These are phyloP conservation scores for Trichosporon sp. DNA, from an alignment of 1,284 basidiomycete genomes.

Conservation along the genomic window DNA sequence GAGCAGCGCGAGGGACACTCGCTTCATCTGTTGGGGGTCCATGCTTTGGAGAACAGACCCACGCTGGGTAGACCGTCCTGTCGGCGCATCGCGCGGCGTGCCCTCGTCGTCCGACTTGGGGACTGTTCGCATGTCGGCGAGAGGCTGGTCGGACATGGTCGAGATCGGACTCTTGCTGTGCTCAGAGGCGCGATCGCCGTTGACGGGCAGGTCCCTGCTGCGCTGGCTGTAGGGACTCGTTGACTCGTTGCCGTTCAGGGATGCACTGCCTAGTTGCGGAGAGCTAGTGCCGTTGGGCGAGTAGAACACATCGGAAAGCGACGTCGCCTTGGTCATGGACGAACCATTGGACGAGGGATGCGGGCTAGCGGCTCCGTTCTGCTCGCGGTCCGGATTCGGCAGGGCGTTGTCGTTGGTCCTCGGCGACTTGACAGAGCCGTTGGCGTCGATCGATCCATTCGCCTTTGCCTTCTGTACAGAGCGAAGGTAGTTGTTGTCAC, in stretches of 20 bases:
- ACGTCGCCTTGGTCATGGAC: neutral
- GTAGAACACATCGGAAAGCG: neutral
- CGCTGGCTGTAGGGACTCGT: neutral
- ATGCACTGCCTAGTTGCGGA: neutral
- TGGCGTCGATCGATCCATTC: neutral
- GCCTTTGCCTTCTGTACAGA: conserved; percentile 25
- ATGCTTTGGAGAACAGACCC: conserved; percentile 34
- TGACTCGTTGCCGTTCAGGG: neutral
- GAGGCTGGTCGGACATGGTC: neutral
- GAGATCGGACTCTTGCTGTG: neutral
- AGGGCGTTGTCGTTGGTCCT: neutral
- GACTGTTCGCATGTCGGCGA: neutral
- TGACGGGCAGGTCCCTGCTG: neutral
- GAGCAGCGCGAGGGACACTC: conserved; percentile 39
- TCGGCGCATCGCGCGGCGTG: neutral
- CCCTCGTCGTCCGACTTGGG: neutral
- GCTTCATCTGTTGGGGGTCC: conserved; percentile 36
- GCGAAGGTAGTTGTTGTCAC: conserved; percentile 38
- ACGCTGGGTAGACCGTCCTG: conserved; percentile 15
- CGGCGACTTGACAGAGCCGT: neutral
- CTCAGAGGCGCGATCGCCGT: neutral
- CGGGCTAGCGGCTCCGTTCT: neutral
- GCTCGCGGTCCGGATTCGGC: neutral
- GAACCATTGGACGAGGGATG: neutral
- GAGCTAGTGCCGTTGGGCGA: neutral